Percentiles rank a stretch among this genome's conserved stretches.
Conservation (phyloP, 225 moss, liverwort and hornwort species). For the Rhytidiadelphus loreus region DNA sequence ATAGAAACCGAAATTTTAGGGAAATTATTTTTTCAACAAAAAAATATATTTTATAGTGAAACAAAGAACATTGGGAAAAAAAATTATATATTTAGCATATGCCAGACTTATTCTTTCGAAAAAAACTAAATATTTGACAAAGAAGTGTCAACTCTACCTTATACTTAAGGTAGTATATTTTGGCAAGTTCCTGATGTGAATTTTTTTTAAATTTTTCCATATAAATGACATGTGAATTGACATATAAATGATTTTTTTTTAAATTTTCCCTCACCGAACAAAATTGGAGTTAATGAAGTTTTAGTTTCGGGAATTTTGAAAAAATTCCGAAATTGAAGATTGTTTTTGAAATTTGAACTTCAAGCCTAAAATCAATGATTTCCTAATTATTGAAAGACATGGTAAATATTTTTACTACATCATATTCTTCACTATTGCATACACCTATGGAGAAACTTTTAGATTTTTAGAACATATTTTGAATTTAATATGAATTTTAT, state of each 20-base stretch:
- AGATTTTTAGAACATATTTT: not conserved
- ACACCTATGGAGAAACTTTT: accelerated
- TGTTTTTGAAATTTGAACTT: not conserved
- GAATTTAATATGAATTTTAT: not conserved
- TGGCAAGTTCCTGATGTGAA: not conserved
- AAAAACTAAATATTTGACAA: no score
- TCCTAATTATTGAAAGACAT: not conserved
- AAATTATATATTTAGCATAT: no score
- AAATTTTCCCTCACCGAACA: no score
- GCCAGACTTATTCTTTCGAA: no score
- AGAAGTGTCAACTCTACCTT: no score
- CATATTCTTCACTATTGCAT: not conserved
- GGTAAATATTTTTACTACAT: not conserved
- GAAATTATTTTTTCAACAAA: no score
- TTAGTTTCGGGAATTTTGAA: not conserved
- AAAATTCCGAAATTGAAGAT: no score
- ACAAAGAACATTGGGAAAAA: no score
- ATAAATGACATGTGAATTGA: no score
- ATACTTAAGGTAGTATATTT: not conserved
- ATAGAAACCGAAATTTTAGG: no score
- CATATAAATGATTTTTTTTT: not conserved
- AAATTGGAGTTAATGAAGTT: not conserved
- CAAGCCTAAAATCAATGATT: not conserved
- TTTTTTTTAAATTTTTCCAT: no score
- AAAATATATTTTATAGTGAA: no score